phyloP scores from a whole-genome alignment of 345 rosid genomes.

The Aurinia saxatilis region DNA sequence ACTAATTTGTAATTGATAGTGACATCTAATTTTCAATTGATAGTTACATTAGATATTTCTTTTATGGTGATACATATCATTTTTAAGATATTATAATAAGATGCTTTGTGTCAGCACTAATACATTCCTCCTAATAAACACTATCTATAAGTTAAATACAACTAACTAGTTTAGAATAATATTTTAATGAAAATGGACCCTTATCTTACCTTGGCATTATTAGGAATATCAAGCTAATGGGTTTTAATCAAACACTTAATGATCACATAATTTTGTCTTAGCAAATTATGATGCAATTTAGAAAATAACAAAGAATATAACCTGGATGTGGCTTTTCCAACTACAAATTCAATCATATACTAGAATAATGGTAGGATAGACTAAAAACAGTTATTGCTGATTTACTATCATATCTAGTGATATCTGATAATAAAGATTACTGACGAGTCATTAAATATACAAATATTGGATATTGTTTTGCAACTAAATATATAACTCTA shows the following conservation, averaged over 20 bases:
- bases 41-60: conserved; percentile 8
- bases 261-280: conserved; percentile 10
- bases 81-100: background rate
- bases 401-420: too few species aligned
- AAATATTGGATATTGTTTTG: too few species aligned
- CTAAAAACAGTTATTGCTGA: too few species aligned
- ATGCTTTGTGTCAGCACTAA: conserved; percentile 24
- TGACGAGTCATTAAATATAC: too few species aligned
- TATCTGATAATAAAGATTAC: too few species aligned
- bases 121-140: conserved; percentile 15
- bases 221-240: background rate
- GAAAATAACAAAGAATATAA: too few species aligned
- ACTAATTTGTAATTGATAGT: conserved; percentile 5
- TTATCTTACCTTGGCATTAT: conserved; percentile 1
- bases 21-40: conserved; percentile 3
- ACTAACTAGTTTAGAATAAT: conserved; percentile 5
- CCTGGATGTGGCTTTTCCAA: too few species aligned
- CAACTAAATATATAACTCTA: too few species aligned
- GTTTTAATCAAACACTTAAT: conserved; percentile 20
- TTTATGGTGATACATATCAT: background rate
- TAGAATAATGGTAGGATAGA: too few species aligned
- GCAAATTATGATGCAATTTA: conserved; percentile 1
- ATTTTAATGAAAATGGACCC: conserved; percentile 16
- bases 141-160: background rate
- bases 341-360: too few species aligned